These are phyloP conservation scores for Exutisphaerella laricina DNA, from an alignment of 2,329 filamentous ascomycete genomes.

Conservation along the genomic window DNA sequence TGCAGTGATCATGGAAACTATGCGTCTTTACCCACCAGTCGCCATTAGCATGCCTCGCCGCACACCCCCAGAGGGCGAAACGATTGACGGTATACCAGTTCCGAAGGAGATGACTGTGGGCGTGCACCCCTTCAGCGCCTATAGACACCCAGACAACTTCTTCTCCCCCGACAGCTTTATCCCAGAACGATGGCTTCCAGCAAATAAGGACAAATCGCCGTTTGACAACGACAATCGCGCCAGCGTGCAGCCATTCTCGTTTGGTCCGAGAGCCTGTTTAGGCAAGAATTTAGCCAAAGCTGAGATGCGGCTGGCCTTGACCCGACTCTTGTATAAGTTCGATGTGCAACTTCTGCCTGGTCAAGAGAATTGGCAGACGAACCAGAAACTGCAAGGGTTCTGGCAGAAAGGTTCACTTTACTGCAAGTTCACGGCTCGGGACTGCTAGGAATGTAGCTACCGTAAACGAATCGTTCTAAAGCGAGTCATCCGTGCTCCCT, in stretches of 20 bases:
- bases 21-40: constrained; percentile 12
- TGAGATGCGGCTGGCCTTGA: neutral
- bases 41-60: constrained; percentile 14
- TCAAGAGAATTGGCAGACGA: neutral
- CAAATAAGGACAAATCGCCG: constrained; percentile 1
- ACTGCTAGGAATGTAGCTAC: too few relatives aligned
- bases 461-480: too few relatives aligned
- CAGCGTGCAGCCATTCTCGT: constrained; percentile 21
- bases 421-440: too few relatives aligned
- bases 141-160: constrained; percentile 14
- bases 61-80: constrained; percentile 13
- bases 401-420: neutral
- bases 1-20: constrained; percentile 11
- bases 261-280: constrained; percentile 19
- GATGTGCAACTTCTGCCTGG: neutral
- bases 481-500: too few relatives aligned
- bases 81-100: constrained; percentile 14
- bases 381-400: neutral
- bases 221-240: constrained; percentile 20
- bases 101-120: constrained; percentile 12
- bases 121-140: neutral
- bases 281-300: constrained; percentile 6
- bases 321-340: neutral
- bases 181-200: constrained; percentile 28
- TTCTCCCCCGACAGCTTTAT: constrained; percentile 20